Conservation (phyloP, 2,329 filamentous ascomycete species). For the Aspergillaceae sp. region DNA sequence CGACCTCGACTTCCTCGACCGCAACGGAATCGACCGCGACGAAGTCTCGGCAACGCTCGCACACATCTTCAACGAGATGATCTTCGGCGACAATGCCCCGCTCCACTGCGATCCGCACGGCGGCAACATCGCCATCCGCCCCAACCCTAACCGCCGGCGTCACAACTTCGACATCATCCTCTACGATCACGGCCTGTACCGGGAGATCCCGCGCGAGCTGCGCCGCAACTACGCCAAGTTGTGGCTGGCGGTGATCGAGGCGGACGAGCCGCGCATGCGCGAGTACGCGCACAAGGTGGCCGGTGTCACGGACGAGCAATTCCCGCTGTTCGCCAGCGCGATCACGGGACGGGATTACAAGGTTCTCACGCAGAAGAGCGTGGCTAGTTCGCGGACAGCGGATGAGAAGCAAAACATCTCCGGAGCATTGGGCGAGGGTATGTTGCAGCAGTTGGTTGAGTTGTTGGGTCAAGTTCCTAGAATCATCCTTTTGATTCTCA, state of each 20-base stretch:
- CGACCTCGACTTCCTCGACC: constrained; percentile 78
- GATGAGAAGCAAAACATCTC: constrained; percentile 84
- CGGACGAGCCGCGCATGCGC: constrained; percentile 77
- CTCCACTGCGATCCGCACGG: constrained; percentile 96
- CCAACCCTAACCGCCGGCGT: constrained; percentile 52
- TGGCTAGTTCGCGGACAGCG: constrained; percentile 51
- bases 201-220: constrained; percentile 72
- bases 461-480: constrained; percentile 80
- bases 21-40: constrained; percentile 80
- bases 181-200: constrained; percentile 94
- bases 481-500: constrained; percentile 89
- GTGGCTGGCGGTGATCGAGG: constrained; percentile 92
- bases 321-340: constrained; percentile 88
- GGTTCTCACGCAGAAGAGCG: constrained; percentile 56
- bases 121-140: constrained; percentile 86
- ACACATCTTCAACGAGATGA: constrained; percentile 98
- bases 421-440: constrained; percentile 72
- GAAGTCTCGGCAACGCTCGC: constrained; percentile 88
- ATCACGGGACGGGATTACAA: constrained; percentile 91
- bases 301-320: constrained; percentile 78
- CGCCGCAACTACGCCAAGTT: constrained; percentile 89
- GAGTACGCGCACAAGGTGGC: constrained; percentile 83
- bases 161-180: constrained; percentile 91
- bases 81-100: constrained; percentile 80
- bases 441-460: constrained; percentile 80